A percentile compares a stretch with the other conserved stretches of the same genome.
phyloP scores from a whole-genome alignment of 768 basidiomycete species.

The Coprinopsis strossmayeri region DNA sequence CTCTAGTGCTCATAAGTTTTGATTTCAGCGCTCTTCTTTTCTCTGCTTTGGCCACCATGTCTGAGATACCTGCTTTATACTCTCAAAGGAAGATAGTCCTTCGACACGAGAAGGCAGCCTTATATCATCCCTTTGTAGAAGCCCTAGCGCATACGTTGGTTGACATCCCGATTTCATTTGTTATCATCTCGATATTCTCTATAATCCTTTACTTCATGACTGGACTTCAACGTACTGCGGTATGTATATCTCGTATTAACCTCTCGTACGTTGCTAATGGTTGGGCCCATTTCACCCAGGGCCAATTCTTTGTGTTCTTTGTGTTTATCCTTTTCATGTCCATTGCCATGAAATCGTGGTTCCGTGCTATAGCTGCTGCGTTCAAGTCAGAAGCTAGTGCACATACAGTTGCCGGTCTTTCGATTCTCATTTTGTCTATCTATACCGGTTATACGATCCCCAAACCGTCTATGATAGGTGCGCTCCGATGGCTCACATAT shows the following conservation, averaged over 20 bases:
- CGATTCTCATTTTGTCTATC: constrained; percentile 23
- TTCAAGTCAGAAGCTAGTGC: constrained; percentile 57
- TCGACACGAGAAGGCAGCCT: constrained; percentile 50
- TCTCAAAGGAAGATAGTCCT: constrained; percentile 53
- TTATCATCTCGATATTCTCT: constrained; percentile 35
- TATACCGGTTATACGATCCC: constrained; percentile 41
- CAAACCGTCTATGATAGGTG: constrained; percentile 58
- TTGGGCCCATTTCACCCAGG: neutral
- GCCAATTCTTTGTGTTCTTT: constrained; percentile 58
- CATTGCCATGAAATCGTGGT: constrained; percentile 70
- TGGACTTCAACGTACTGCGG: constrained; percentile 37
- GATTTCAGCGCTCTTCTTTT: constrained; percentile 57
- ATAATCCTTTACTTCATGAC: constrained; percentile 59
- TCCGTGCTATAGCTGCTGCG: constrained; percentile 60
- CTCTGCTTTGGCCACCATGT: constrained; percentile 50
- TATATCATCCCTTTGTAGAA: constrained; percentile 38
- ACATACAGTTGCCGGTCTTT: constrained; percentile 47
- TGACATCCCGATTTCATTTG: constrained; percentile 51
- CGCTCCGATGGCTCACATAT: constrained; percentile 62
- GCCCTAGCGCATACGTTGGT: constrained; percentile 49
- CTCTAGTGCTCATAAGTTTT: constrained; percentile 15
- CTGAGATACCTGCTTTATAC: constrained; percentile 59
- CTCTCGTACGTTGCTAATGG: neutral
- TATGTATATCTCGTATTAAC: constrained; percentile 1
- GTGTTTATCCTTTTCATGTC: constrained; percentile 52